Conservation (phyloP, 2,329 filamentous ascomycete genomes). For the Botryotinia calthae region DNA sequence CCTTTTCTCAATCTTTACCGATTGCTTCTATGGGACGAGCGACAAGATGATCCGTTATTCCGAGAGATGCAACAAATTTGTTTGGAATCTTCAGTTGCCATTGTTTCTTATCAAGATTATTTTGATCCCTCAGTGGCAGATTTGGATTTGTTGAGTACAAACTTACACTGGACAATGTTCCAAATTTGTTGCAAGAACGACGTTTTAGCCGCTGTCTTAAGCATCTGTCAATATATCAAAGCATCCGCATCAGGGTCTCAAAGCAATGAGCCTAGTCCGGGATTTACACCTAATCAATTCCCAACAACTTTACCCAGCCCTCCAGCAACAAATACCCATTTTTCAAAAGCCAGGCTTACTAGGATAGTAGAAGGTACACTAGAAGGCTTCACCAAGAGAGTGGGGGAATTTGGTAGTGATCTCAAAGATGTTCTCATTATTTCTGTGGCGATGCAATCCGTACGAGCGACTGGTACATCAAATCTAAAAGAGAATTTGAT, state of each 20-base stretch:
- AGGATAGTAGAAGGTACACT: constrained; percentile 25
- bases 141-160: constrained; percentile 13
- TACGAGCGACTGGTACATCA: constrained; percentile 17
- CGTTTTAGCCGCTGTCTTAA: constrained; percentile 24
- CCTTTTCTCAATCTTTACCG: constrained; percentile 22
- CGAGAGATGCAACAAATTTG: constrained; percentile 16
- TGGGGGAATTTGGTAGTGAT: constrained; percentile 23
- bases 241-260: background rate
- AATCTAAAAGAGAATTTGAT: constrained; percentile 23
- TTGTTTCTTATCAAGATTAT: constrained; percentile 24
- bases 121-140: constrained; percentile 22
- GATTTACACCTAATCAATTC: background rate
- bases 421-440: constrained; percentile 26
- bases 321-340: constrained; percentile 16
- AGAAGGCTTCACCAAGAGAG: constrained; percentile 21
- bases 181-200: constrained; percentile 27
- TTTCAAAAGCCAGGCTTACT: constrained; percentile 25
- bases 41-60: constrained; percentile 14
- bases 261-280: constrained; percentile 2
- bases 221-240: constrained; percentile 20
- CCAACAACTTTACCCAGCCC: constrained; percentile 2
- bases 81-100: constrained; percentile 22
- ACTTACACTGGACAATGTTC: constrained; percentile 24
- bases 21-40: constrained; percentile 13
- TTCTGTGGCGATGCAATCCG: constrained; percentile 23